These are phyloP conservation scores for Speleostelium caveatum DNA, from an alignment of 78 protist species.

Conservation along the genomic window DNA sequence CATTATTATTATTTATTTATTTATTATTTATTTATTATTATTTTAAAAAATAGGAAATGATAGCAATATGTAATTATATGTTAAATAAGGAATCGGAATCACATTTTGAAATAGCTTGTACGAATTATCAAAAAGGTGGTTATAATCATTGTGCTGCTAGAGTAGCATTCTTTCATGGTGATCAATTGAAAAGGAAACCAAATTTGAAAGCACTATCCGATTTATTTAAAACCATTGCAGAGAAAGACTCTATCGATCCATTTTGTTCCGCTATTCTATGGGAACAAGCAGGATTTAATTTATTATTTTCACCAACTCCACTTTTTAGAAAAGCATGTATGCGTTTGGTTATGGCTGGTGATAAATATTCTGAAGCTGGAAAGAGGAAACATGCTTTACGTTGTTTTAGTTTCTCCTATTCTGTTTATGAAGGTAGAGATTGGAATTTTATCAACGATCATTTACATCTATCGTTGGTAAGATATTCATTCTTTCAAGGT, in stretches of 20 bases:
- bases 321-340: conserved; percentile 64
- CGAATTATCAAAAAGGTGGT: conserved; percentile 19
- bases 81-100: conserved; percentile 63
- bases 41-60: conserved; percentile 53
- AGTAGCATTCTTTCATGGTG: conserved; percentile 60
- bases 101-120: conserved; percentile 56
- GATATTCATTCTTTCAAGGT: conserved; percentile 76
- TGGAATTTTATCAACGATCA: conserved; percentile 73
- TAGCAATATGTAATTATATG: conserved; percentile 73
- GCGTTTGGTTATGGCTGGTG: conserved; percentile 74
- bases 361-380: conserved; percentile 45
- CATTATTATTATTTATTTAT: neutral
- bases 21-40: too few species aligned
- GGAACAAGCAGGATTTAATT: conserved; percentile 71
- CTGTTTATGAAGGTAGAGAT: conserved; percentile 67
- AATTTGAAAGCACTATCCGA: conserved; percentile 49
- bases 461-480: conserved; percentile 60
- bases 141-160: conserved; percentile 39
- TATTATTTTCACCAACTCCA: conserved; percentile 27
- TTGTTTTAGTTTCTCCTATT: conserved; percentile 56
- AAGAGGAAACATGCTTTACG: conserved; percentile 64
- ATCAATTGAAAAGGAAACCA: conserved; percentile 38
- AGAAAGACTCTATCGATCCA: conserved; percentile 32
- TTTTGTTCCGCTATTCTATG: conserved; percentile 62
- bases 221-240: conserved; percentile 51